Evolutionary conservation across 768 basidiomycete species (phyloP), one percentile per base, ranked within the genome.

Genomic region (Pleurotus platypus): DNA sequence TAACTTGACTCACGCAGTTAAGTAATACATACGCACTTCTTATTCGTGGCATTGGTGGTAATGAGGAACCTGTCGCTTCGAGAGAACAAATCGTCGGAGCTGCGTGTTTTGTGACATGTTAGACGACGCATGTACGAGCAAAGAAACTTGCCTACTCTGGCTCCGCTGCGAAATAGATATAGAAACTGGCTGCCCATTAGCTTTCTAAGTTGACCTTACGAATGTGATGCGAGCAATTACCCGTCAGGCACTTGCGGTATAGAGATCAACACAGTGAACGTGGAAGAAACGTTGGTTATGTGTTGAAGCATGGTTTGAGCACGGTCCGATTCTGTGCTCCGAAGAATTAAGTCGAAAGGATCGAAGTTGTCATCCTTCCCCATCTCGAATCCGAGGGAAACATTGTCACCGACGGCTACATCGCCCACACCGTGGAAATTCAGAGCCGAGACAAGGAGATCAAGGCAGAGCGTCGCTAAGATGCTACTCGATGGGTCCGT

Each of bases 391-490:
- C 35, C 18, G 9, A 42, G 18, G 37, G 13, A 24, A n/a, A 54
- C 11, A 11, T 11, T 42, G 22, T 54, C 37, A 7, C 51, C 51
- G 24, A 54, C 39, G 24, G 24, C 13, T 1, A 54, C 51, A 42
- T 39, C 37, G 13, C 37, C 22, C 15, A 54, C 38, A 24, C 51
- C 51, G 22, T 18, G 38, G 22, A 54, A 54, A 16, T 26, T 37
- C 39, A 54, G 37, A 54, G 51, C 51, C 35, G 37, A 20, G 18
- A 30, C 51, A 18, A 54, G 51, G 37, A 39, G 51, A n/a, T 40
- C 26, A 18, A n/a, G 26, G 8, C 13, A 40, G 12, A 20, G 42
- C 7, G 24, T 15, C 24, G 26, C 39, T 18, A 26, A 20, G 37
- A 54, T 42, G 24, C 51, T 54, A 42, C 12, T 5, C 8, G 7